Conservation (phyloP, 768 basidiomycete species). For the Phaeotremella fagi region DNA sequence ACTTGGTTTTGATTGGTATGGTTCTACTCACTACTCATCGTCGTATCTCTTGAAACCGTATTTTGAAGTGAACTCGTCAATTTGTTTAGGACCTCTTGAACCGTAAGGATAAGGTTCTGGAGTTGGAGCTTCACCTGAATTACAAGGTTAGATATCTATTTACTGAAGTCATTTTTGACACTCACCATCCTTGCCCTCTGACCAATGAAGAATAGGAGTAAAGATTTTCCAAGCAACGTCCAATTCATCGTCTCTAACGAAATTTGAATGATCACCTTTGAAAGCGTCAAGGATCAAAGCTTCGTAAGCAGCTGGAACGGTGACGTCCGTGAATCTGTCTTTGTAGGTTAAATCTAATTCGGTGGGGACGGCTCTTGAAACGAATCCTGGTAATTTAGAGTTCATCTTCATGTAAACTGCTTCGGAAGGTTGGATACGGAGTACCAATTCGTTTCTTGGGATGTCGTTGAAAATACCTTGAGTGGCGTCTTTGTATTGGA, state of each 20-base stretch:
- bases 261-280: conserved; percentile 98
- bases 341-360: conserved; percentile 99
- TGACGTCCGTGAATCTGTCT: conserved; percentile 79
- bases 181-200: conserved; percentile 68
- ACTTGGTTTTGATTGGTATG: too few relatives aligned
- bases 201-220: conserved; percentile 78
- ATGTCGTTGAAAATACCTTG: conserved; percentile 96
- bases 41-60: conserved; percentile 70
- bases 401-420: conserved; percentile 97
- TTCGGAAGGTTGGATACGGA: conserved; percentile 93
- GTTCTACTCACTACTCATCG: conserved; percentile 75
- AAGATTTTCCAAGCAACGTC: conserved; percentile 90
- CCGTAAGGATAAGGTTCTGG: conserved; percentile 84
- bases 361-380: conserved; percentile 82
- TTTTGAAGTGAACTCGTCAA: conserved; percentile 68
- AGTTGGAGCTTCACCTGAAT: conserved; percentile 53
- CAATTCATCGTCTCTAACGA: conserved; percentile 94
- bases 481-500: conserved; percentile 97
- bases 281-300: conserved; percentile 91
- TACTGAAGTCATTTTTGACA: neutral
- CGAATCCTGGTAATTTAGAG: conserved; percentile 84
- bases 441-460: conserved; percentile 91
- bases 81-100: conserved; percentile 82
- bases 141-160: neutral
- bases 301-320: conserved; percentile 94